Evolutionary conservation across 345 rosid species (phyloP), one percentile per base, ranked within the genome.

Genomic region (Ailanthus altissimus): DNA sequence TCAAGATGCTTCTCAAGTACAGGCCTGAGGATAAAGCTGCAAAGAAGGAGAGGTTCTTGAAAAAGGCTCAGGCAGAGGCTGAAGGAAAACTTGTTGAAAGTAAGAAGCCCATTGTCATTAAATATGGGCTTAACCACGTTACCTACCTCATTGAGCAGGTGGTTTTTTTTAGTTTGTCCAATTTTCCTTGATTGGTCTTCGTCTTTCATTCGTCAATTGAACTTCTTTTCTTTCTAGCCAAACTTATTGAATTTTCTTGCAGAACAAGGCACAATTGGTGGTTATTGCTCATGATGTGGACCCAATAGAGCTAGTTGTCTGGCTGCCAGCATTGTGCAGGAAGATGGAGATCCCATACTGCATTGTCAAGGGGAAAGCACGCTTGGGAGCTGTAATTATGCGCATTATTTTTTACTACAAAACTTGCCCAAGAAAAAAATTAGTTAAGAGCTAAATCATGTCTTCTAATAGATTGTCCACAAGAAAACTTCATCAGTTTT

Each of bases 61-160:
- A 81, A 60, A 88, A 72, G 77, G 95, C 93, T 45, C 87, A 89
- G 75, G 90, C 90, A 32, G 93, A 87, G 79, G 84, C 92, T 74
- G 93, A 88, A 51, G 93, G 93, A 56, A 89, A 91, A 62, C 47
- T 82, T 16, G 81, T 75, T 0, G 93, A 89, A 77, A 73, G 86
- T 2, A 89, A 86, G 86, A 88, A 91, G 84, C 95, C 92, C 8
- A 87, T 91, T 83, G 90, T 89, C 25, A 91, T 89, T 58, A 91
- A 91, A 76, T 91, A 91, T 51, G 95, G 93, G 21, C 89, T 91
- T 38, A 91, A 91, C 80, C 95, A 91, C 71, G 86, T 89, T 12
- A 91, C 95, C 12, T 91, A 91, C 82, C 92, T 91, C 60, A 89
- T 88, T 16, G 93, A 91, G 84, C 93, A 91, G 91, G 93, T 88